phyloP scores from a whole-genome alignment of 805 yeast species.

The Yamadazyma insecticola region DNA sequence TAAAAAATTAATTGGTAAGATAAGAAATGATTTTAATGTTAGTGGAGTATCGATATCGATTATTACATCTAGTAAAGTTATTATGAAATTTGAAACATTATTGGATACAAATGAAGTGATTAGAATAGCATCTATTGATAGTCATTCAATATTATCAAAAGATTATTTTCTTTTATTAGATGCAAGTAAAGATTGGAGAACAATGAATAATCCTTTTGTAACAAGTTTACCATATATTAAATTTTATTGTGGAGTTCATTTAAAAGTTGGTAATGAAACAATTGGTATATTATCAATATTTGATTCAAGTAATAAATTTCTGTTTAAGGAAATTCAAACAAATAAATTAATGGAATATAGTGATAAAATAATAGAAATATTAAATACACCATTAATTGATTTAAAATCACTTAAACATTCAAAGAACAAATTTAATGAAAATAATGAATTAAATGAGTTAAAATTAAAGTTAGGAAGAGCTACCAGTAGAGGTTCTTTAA shows the following conservation, averaged over 20 bases:
- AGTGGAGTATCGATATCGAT: conserved; percentile 57
- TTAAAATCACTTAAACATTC: neutral
- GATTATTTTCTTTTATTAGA: conserved; percentile 53
- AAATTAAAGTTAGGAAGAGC: conserved; percentile 50
- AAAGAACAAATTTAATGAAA: conserved; percentile 8
- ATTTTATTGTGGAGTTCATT: conserved; percentile 65
- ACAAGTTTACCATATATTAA: conserved; percentile 53
- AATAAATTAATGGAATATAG: conserved; percentile 33
- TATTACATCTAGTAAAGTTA: conserved; percentile 44
- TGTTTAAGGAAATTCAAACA: conserved; percentile 31
- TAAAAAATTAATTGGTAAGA: conserved; percentile 30
- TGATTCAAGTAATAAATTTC: conserved; percentile 41
- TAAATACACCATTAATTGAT: conserved; percentile 30
- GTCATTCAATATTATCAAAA: conserved; percentile 60
- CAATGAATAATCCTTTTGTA: conserved; percentile 57
- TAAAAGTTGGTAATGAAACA: conserved; percentile 28
- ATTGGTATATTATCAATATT: conserved; percentile 60
- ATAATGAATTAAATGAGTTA: conserved; percentile 26
- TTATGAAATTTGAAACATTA: conserved; percentile 46
- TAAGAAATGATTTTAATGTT: conserved; percentile 40
- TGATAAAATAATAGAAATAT: conserved; percentile 36
- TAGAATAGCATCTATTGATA: conserved; percentile 57
- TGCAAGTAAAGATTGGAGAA: conserved; percentile 69
- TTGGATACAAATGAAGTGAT: conserved; percentile 49
- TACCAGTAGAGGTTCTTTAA: conserved; percentile 37